Evolutionary conservation across 2,329 filamentous ascomycete species (phyloP), one percentile per base, ranked within the genome.

Genomic region (Clarireedia hainanense): DNA sequence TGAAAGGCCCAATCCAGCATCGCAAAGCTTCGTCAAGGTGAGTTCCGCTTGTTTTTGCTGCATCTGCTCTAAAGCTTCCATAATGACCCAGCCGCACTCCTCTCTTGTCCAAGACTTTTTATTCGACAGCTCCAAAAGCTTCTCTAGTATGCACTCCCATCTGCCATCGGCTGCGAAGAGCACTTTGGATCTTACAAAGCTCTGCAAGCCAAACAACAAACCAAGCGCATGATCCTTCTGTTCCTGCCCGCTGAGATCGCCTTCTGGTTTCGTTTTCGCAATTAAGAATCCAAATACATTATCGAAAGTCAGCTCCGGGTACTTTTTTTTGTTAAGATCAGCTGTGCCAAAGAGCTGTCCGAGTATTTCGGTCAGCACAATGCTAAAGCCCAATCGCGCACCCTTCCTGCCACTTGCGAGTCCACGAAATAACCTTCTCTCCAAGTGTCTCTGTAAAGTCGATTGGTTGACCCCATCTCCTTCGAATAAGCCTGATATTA

Each of bases 401-500:
- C 89, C 89, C 73, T 96, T 96, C 56, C 90, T 85, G 54, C 90
- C 86, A 69, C 91, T 96, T 59, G 91, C 91, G 17, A 97, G 82
- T 42, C 94, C 94, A 54, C 89, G 84, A 69, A 96, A 89, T 39
- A 99, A 76, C 26, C 87, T 80, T 67, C 81, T 80, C 60, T 83
- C 80, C 30, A 86, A 72, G 63, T 86, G 83, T 57, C 80, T 74
- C 62, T 76, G 70, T 14, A 86, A 72, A 2, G 80, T 77, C 1
- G 72, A 63, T 66, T 85, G 80, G 2, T 75, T 60, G 3, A 77
- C 78, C 34, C 73, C 72, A 20, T 79, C 71, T 45, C 72, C 74
- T 40, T 70, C 75, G 1, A 85, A 66, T 1, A 86, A 74, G 6
- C 77, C 77, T 0, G 78, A 78, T 5, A 85, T 70, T 34, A 85